A percentile compares a stretch with the other conserved stretches of the same genome.
These are phyloP conservation scores for Plasmodium sp. DNA, from an alignment of 169 alveolate genomes.

Conservation along the genomic window DNA sequence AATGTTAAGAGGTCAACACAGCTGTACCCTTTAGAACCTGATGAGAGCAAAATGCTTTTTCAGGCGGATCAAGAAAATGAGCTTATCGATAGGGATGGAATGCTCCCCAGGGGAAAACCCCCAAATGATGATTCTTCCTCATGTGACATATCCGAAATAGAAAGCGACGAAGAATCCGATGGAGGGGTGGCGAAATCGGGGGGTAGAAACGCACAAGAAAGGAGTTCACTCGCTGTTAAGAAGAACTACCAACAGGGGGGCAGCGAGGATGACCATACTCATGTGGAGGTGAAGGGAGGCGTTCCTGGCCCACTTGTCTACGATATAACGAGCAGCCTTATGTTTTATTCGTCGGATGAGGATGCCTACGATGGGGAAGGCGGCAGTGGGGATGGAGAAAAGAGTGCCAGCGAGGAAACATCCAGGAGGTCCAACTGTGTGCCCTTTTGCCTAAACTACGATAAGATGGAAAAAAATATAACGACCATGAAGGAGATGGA, in stretches of 20 bases:
- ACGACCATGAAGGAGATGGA: background rate
- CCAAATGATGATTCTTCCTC: constrained; percentile 14
- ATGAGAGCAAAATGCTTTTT: background rate
- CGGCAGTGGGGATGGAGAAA: background rate
- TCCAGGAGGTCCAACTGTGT: background rate
- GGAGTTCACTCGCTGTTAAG: background rate
- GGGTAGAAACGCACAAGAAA: background rate
- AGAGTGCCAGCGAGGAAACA: background rate
- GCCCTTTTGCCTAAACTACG: background rate
- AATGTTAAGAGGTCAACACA: background rate
- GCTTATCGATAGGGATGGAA: background rate
- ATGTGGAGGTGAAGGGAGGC: background rate
- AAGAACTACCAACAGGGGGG: background rate
- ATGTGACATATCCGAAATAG: constrained; percentile 53
- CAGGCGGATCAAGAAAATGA: background rate
- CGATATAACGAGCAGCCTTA: background rate
- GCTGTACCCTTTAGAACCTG: background rate
- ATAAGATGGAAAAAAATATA: constrained; percentile 24
- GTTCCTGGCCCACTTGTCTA: background rate
- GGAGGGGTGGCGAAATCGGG: constrained; percentile 52
- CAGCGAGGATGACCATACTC: background rate
- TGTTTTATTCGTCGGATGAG: constrained; percentile 14
- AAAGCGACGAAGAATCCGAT: constrained; percentile 71
- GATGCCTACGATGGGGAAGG: background rate
- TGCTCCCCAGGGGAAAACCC: too few relatives aligned